phyloP scores from a whole-genome alignment of 108 stramenopile genomes.

The Cyclotella baltica region DNA sequence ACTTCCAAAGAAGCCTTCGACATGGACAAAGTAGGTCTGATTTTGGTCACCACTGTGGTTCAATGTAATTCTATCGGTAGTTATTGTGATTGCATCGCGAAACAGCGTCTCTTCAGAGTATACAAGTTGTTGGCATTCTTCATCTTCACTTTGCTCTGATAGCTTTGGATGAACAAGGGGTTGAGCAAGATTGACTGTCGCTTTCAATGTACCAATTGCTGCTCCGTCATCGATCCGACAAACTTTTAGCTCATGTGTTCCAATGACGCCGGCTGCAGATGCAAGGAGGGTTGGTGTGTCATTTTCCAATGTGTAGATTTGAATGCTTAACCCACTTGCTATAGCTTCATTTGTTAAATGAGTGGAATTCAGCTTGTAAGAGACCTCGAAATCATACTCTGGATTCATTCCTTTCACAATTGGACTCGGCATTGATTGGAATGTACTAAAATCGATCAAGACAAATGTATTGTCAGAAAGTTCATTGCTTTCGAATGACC shows the following conservation, averaged over 20 bases:
- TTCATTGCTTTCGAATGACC: not conserved
- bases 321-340: conserved; percentile 2
- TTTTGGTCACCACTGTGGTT: not conserved
- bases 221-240: not conserved
- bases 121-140: not conserved
- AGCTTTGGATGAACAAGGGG: not conserved
- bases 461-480: conserved; percentile 7
- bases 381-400: conserved; percentile 12
- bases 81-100: conserved; percentile 13
- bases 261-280: conserved; percentile 6
- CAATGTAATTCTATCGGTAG: conserved; percentile 12
- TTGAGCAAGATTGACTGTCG: conserved; percentile 11
- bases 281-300: not conserved
- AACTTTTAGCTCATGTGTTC: conserved; percentile 2
- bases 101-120: not conserved
- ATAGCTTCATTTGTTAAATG: not conserved
- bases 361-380: conserved; percentile 10
- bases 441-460: conserved; percentile 28
- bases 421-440: conserved; percentile 8
- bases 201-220: conserved; percentile 7
- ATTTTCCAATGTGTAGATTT: conserved; percentile 24
- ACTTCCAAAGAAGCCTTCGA: conserved; percentile 15
- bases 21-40: conserved; percentile 23
- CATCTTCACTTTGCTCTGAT: not conserved
- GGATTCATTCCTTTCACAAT: conserved; percentile 17